Evolutionary conservation across 805 yeast species (phyloP), one percentile per base, ranked within the genome.

Genomic region (Candida endomychidarum): DNA sequence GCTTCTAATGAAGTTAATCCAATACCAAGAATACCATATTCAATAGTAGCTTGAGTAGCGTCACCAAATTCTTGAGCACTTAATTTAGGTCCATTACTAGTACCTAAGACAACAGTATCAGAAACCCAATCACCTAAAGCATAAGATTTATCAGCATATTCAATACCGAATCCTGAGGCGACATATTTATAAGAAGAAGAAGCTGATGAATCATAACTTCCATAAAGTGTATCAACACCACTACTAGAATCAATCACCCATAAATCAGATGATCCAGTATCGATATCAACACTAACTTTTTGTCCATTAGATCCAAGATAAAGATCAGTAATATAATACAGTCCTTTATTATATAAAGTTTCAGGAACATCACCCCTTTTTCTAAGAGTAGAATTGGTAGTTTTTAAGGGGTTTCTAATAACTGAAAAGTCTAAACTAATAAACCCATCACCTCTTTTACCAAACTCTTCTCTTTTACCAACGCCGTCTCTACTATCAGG

Each of bases 121-220:
- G 24, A 33, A 17, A 40, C 46, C 48, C 49, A 53, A 22, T 42
- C 34, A 26, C 58, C 58, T 5, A 43, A 34, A 4, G 81, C 80
- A 40, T 50, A 58, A 3, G 78, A 65, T 3, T 55, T 48, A 52
- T 77, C 83, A 5, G 69, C 79, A 47, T 77, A 77, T 1, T 48
- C 21, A 43, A 76, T 74, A 9, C 50, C 31, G 49, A 77, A 77
- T 0, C 54, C 47, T 5, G 54, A 48, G 5, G 63, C 65, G 39
- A 70, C 61, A 12, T 42, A 37, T 3, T 48, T 21, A 46, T 54
- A 72, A 8, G 70, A 43, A 0, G 61, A 42, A 1, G 77, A 72
- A 4, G 43, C 23, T 2, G 53, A 38, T 1, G 52, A 37, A 43
- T 68, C 58, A 45, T 67, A 74, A 10, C 67, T 54, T 19, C 78